Percentiles rank a stretch among this genome's conserved stretches.
Conservation (phyloP, 257 asterid species). For the Plantago major region DNA sequence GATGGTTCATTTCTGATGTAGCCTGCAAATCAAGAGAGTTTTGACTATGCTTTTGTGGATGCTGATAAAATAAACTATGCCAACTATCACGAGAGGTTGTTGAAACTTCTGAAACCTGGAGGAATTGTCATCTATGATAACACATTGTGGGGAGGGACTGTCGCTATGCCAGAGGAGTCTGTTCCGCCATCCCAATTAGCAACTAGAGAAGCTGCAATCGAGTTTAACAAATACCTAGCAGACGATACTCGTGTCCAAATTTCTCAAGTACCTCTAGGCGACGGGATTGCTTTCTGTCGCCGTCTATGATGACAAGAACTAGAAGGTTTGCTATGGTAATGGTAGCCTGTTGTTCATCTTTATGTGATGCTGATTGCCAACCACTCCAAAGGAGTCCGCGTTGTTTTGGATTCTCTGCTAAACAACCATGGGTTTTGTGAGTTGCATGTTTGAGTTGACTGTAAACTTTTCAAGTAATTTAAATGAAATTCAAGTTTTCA, state of each 20-base stretch:
- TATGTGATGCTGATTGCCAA: neutral
- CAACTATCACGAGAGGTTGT: slow-evolving; percentile 45
- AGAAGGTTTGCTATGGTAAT: neutral
- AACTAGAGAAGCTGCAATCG: slow-evolving; percentile 9
- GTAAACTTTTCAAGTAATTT: too few relatives aligned
- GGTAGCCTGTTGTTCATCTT: neutral
- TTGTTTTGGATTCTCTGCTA: too few relatives aligned
- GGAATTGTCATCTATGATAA: slow-evolving; percentile 50
- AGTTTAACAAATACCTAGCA: slow-evolving; percentile 41
- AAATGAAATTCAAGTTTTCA: too few relatives aligned
- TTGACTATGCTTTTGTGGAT: slow-evolving; percentile 56
- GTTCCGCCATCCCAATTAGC: slow-evolving; percentile 14
- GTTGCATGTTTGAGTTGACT: too few relatives aligned
- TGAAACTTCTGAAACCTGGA: slow-evolving; percentile 43
- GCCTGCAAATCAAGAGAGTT: slow-evolving; percentile 26
- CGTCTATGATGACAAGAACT: slow-evolving; percentile 14
- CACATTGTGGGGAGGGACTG: slow-evolving; percentile 50
- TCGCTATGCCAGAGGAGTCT: slow-evolving; percentile 25
- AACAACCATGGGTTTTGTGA: too few relatives aligned
- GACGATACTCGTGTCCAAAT: slow-evolving; percentile 39
- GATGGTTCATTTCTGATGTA: slow-evolving; percentile 14
- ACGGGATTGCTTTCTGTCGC: slow-evolving; percentile 47
- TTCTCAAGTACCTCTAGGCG: slow-evolving; percentile 49
- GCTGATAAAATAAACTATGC: slow-evolving; percentile 40
- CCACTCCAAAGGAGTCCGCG: too few relatives aligned